Conservation (phyloP, 2,329 filamentous ascomycete genomes). For the Grosmannia huntii region DNA sequence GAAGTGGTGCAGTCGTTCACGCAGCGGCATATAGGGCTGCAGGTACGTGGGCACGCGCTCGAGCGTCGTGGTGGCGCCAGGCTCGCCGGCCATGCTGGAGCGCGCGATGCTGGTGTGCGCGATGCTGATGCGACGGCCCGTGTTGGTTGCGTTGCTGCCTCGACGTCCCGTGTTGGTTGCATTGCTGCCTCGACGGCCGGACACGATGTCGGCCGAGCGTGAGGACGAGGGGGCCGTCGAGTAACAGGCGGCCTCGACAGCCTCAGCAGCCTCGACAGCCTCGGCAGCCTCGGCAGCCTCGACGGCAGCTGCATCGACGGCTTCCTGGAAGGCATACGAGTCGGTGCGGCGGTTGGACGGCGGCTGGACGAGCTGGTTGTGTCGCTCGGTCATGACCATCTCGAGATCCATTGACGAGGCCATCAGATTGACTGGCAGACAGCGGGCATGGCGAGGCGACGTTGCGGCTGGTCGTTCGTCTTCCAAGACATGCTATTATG, state of each 20-base stretch:
- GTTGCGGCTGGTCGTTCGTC: background rate
- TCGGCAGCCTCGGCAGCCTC: too few relatives aligned
- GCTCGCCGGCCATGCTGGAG: background rate
- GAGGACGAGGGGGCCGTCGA: too few relatives aligned
- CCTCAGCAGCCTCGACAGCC: background rate
- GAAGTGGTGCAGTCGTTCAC: slow-evolving; percentile 18
- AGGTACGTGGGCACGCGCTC: slow-evolving; percentile 17
- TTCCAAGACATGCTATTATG: background rate
- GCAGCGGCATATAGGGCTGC: slow-evolving; percentile 17
- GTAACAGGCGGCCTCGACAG: background rate
- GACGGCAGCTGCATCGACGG: too few relatives aligned
- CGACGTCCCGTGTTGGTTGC: too few relatives aligned
- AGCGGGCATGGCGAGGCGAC: background rate
- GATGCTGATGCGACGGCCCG: background rate
- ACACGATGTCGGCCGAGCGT: too few relatives aligned
- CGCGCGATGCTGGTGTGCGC: background rate
- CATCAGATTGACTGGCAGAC: background rate
- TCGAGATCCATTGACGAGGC: background rate
- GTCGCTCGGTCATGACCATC: too few relatives aligned
- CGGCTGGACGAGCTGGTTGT: too few relatives aligned
- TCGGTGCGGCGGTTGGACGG: too few relatives aligned
- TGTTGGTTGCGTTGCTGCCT: too few relatives aligned
- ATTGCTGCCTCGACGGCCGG: too few relatives aligned
- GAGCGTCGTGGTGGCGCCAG: background rate
- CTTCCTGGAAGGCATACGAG: too few relatives aligned